Evolutionary conservation across 495 filamentous ascomycete species (phyloP).

Genomic region (Friedmanniomyces simplex): DNA sequence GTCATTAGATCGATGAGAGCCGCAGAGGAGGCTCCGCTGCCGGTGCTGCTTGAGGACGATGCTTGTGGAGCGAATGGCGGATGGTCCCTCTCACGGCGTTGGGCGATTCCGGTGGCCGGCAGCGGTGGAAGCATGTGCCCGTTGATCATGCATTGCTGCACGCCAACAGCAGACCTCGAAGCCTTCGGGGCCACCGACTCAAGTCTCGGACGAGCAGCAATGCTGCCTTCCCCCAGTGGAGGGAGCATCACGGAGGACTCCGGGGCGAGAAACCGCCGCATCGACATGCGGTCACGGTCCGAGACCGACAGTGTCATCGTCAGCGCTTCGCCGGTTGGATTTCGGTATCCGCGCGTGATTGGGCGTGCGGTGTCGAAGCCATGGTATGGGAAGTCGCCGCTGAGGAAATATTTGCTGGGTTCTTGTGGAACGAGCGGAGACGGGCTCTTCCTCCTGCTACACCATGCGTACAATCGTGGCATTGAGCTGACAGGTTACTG

Average conservation of each 20-base stretch:
- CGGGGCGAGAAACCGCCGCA: background rate
- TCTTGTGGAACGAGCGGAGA: background rate
- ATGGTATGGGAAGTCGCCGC: background rate
- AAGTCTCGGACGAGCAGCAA: background rate
- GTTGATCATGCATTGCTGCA: no score
- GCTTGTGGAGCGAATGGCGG: background rate
- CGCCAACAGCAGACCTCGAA: no score
- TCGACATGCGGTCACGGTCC: background rate
- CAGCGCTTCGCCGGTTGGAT: background rate
- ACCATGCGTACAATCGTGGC: background rate
- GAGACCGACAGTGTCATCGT: background rate
- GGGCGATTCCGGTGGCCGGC: background rate
- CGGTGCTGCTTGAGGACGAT: background rate
- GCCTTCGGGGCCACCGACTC: no score
- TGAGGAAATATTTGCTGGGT: background rate
- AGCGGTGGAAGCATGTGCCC: background rate
- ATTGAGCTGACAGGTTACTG: no score
- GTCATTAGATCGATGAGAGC: background rate
- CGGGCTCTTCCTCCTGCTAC: no score
- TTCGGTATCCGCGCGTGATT: background rate
- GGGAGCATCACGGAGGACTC: background rate
- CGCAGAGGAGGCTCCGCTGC: background rate
- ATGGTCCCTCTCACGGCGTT: background rate
- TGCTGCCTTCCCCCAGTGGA: background rate
- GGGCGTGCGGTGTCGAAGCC: background rate